These are phyloP conservation scores for Hypoxylon sp. DNA, from an alignment of 2,329 filamentous ascomycete genomes.

Conservation along the genomic window DNA sequence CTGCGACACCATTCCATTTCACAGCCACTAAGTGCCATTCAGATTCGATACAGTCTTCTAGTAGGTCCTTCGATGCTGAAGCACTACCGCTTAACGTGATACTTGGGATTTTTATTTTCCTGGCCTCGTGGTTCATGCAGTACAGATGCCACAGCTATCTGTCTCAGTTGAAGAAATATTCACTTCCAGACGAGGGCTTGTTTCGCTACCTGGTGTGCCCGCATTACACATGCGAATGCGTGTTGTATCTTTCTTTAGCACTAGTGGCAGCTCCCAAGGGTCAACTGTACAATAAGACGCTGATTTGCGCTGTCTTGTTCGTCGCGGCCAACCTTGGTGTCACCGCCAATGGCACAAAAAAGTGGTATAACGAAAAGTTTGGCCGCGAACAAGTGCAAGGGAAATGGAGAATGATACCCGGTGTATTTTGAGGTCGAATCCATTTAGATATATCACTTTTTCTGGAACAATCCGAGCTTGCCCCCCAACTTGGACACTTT, in stretches of 20 bases:
- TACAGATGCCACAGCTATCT: conserved; percentile 80
- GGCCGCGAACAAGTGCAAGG: conserved; percentile 72
- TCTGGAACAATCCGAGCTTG: conserved; percentile 70
- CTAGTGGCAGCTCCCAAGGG: conserved; percentile 79
- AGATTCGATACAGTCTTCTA: conserved; percentile 55
- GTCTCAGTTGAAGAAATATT: conserved; percentile 82
- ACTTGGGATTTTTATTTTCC: conserved; percentile 73
- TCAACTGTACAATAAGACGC: conserved; percentile 76
- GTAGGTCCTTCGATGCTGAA: conserved; percentile 48
- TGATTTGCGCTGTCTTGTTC: conserved; percentile 79
- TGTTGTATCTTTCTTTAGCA: conserved; percentile 85
- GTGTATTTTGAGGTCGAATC: conserved; percentile 65
- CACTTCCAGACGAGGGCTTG: conserved; percentile 78
- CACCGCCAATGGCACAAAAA: conserved; percentile 82
- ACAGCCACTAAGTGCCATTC: conserved; percentile 17
- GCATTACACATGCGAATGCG: conserved; percentile 91
- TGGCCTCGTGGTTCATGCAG: conserved; percentile 80
- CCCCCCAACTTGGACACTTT: conserved; percentile 81
- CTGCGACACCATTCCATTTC: conserved; percentile 12
- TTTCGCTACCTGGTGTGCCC: conserved; percentile 84
- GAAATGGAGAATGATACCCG: conserved; percentile 84
- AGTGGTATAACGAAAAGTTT: conserved; percentile 85
- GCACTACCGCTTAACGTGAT: conserved; percentile 64
- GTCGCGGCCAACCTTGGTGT: conserved; percentile 84
- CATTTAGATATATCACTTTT: conserved; percentile 52